These are phyloP conservation scores for Teratosphaeria zuluensis DNA, from an alignment of 2,329 filamentous ascomycete genomes.

Conservation along the genomic window DNA sequence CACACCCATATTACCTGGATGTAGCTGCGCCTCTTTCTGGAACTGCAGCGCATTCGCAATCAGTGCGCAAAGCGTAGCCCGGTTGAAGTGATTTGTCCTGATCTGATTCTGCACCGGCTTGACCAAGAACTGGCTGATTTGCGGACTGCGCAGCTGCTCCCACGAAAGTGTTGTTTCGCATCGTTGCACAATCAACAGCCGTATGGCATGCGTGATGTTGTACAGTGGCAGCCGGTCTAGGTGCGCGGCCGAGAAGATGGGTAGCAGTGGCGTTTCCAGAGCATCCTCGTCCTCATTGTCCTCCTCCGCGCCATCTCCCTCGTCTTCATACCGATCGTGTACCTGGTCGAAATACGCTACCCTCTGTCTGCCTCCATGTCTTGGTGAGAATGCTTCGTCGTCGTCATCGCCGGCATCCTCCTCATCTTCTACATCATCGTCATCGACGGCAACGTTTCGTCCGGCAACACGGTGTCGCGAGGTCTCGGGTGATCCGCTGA, in stretches of 20 bases:
- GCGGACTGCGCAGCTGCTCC: constrained; percentile 92
- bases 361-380: constrained; percentile 3
- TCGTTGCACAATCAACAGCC: constrained; percentile 69
- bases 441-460: constrained; percentile 11
- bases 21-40: constrained; percentile 71
- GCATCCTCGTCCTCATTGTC: constrained; percentile 35
- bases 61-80: constrained; percentile 78
- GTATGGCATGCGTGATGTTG: constrained; percentile 80
- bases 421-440: constrained; percentile 9
- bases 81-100: constrained; percentile 69
- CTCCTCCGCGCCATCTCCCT: constrained; percentile 27
- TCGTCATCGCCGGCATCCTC: constrained; percentile 10
- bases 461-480: constrained; percentile 17
- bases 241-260: constrained; percentile 70
- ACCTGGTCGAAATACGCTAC: constrained; percentile 12
- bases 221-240: constrained; percentile 82
- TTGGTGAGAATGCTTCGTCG: constrained; percentile 12
- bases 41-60: constrained; percentile 94
- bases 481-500: constrained; percentile 15
- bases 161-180: constrained; percentile 89
- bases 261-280: constrained; percentile 49
- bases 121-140: constrained; percentile 88
- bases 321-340: constrained; percentile 26
- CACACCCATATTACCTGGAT: constrained; percentile 74
- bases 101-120: constrained; percentile 94